phyloP scores from a whole-genome alignment of 2,329 filamentous ascomycete species.

The Thelonectria olida region DNA sequence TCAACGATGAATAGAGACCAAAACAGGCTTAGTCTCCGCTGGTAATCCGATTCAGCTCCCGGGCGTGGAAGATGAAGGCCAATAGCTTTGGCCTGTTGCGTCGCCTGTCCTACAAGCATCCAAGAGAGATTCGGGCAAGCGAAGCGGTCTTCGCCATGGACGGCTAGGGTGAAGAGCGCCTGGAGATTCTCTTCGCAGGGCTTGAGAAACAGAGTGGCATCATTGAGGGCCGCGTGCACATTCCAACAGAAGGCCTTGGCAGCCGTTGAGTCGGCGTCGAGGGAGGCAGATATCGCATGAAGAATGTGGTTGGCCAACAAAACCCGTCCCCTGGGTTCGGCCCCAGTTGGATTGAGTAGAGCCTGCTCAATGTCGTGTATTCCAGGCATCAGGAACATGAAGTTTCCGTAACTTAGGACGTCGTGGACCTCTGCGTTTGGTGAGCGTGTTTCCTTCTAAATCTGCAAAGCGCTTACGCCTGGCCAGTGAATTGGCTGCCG shows the following conservation, averaged over 20 bases:
- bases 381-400: not conserved
- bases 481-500: not conserved
- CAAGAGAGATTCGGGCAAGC: constrained; percentile 13
- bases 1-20: constrained; percentile 20
- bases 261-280: not conserved
- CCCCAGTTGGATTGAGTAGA: not conserved
- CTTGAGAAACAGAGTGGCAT: constrained; percentile 19
- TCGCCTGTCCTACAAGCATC: constrained; percentile 24
- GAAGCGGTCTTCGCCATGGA: constrained; percentile 19
- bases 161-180: not conserved
- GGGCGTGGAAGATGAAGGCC: not conserved
- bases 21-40: constrained; percentile 8
- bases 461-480: not conserved
- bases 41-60: not conserved
- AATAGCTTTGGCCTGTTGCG: constrained; percentile 15
- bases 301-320: not conserved
- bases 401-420: not conserved
- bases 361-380: not conserved
- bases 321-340: not conserved
- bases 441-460: not conserved
- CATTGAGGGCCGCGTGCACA: constrained; percentile 13
- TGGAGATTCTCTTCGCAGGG: constrained; percentile 6
- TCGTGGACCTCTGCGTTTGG: not conserved
- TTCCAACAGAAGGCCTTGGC: not conserved
- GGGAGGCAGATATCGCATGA: not conserved